Conservation (phyloP, 192 early-diverging fungal genomes). For the Entomortierella chlamydospora region DNA sequence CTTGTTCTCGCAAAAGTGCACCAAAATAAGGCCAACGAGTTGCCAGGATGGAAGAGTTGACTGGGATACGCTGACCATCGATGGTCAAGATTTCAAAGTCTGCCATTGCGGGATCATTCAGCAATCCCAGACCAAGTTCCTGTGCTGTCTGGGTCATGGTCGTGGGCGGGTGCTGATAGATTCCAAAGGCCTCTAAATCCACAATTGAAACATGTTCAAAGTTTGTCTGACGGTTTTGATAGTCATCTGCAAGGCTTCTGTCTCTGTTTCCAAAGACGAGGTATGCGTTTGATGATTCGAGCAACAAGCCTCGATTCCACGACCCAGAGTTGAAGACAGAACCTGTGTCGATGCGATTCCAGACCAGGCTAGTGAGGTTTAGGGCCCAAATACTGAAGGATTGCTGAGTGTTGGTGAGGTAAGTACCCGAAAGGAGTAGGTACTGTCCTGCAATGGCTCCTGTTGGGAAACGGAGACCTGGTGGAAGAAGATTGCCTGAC, state of each 20-base stretch:
- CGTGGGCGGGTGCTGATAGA: conserved; percentile 65
- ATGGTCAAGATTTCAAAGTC: conserved; percentile 68
- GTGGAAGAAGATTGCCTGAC: conserved; percentile 71
- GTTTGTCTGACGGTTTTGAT: conserved; percentile 82
- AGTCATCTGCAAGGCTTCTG: conserved; percentile 78
- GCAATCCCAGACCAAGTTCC: conserved; percentile 67
- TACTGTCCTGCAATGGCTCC: conserved; percentile 77
- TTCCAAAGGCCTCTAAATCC: conserved; percentile 80
- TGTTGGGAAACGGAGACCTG: conserved; percentile 82
- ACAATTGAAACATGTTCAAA: conserved; percentile 81
- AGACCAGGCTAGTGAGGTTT: conserved; percentile 68
- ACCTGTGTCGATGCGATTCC: conserved; percentile 78
- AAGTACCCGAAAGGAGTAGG: conserved; percentile 77
- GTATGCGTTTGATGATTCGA: conserved; percentile 71
- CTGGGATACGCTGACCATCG: conserved; percentile 64
- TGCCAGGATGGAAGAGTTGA: conserved; percentile 66
- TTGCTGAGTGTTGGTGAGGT: conserved; percentile 73
- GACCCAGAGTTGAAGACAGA: conserved; percentile 75
- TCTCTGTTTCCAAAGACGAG: conserved; percentile 79
- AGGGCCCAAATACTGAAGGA: conserved; percentile 81
- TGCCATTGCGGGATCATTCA: conserved; percentile 67
- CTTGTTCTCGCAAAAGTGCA: conserved; percentile 54
- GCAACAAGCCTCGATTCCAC: conserved; percentile 82
- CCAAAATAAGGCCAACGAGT: conserved; percentile 71
- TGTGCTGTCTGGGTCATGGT: conserved; percentile 68